A percentile compares a stretch with the other conserved stretches of the same genome.
These are phyloP conservation scores for Xylariaceae sp. DNA, from an alignment of 2,329 filamentous ascomycete species.

Conservation along the genomic window DNA sequence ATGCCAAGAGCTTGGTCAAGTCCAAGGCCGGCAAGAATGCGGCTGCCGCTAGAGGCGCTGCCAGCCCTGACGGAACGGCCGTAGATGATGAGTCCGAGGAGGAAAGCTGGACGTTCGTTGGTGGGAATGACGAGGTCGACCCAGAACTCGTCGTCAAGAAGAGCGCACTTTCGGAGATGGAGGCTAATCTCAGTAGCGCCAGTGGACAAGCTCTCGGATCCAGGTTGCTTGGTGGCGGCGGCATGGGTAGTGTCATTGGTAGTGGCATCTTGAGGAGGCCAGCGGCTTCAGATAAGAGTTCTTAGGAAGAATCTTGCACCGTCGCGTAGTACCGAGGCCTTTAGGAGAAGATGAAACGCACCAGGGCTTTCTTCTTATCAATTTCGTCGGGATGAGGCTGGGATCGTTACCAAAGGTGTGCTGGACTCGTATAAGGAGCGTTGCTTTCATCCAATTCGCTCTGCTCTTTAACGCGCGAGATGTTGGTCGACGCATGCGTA, in stretches of 20 bases:
- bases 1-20: slow-evolving; percentile 79
- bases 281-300: not conserved
- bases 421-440: no score
- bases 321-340: not conserved
- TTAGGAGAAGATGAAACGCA: not conserved
- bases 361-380: no score
- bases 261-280: not conserved
- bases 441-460: no score
- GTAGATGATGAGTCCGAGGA: slow-evolving; percentile 60
- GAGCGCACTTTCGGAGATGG: slow-evolving; percentile 20
- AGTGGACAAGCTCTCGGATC: slow-evolving; percentile 5
- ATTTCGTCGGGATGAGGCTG: no score
- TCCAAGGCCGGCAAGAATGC: slow-evolving; percentile 52
- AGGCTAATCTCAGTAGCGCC: slow-evolving; percentile 12
- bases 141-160: slow-evolving; percentile 28
- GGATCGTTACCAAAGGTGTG: no score
- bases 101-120: slow-evolving; percentile 90
- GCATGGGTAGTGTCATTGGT: not conserved
- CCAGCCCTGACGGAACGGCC: slow-evolving; percentile 26
- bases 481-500: no score
- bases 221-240: slow-evolving; percentile 11
- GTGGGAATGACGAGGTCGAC: slow-evolving; percentile 36
- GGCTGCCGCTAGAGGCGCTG: slow-evolving; percentile 27
- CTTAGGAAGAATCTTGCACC: not conserved
- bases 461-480: no score